These are phyloP conservation scores for Beauveria scarabaeidicola DNA, from an alignment of 2,329 filamentous ascomycete species.

Conservation along the genomic window DNA sequence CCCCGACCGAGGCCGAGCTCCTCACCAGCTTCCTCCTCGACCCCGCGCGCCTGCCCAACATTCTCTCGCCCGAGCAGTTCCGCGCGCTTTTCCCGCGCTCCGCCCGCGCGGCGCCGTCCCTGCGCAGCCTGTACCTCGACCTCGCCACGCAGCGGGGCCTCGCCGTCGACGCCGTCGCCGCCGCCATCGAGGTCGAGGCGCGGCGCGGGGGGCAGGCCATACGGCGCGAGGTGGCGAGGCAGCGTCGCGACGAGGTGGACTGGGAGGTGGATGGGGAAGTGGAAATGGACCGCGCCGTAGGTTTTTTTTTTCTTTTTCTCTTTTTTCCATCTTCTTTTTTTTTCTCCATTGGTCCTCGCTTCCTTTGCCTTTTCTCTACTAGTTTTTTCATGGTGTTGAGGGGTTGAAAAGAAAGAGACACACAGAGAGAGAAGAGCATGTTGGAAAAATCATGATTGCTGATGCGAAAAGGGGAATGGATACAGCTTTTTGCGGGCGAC, in stretches of 20 bases:
- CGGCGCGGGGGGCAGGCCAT: conserved; percentile 49
- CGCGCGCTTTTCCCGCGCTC: conserved; percentile 64
- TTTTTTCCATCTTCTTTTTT: no score
- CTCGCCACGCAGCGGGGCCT: conserved; percentile 65
- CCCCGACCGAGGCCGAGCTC: conserved; percentile 55
- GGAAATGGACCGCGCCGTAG: conserved; percentile 51
- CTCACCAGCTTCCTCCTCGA: conserved; percentile 70
- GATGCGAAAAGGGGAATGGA: not conserved
- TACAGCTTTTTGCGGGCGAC: conserved; percentile 49
- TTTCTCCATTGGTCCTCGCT: not conserved
- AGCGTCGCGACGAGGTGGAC: conserved; percentile 42
- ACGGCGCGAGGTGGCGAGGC: conserved; percentile 47
- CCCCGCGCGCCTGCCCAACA: conserved; percentile 63
- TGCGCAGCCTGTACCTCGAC: conserved; percentile 68
- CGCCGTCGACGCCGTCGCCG: conserved; percentile 57
- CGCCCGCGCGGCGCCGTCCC: conserved; percentile 55
- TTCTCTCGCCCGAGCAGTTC: conserved; percentile 68
- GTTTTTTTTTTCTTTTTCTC: no score
- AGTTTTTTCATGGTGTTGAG: no score
- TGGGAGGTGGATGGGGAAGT: conserved; percentile 54
- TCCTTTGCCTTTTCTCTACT: not conserved
- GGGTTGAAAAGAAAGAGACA: not conserved
- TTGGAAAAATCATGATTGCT: not conserved
- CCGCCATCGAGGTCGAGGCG: conserved; percentile 57
- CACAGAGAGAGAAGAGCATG: no score